Conservation (phyloP, 1,284 basidiomycete genomes). For the Naganishia sp. region DNA sequence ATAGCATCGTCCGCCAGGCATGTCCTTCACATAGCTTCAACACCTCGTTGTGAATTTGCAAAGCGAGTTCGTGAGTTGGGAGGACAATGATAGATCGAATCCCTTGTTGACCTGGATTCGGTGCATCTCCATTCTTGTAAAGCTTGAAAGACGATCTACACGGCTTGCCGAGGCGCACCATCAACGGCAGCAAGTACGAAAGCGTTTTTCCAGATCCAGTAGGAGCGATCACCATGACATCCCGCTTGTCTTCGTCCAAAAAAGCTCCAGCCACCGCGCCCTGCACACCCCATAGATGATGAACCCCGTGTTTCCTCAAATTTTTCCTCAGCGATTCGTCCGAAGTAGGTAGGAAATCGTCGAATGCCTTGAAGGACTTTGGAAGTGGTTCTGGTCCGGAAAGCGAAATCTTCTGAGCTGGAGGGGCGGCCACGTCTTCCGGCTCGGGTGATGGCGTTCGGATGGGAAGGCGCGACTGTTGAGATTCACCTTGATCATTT, state of each 20-base stretch:
- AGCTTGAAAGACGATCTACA: slow-evolving; percentile 46
- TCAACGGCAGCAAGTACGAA: slow-evolving; percentile 79
- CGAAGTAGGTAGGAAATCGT: slow-evolving; percentile 41
- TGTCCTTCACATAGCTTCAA: slow-evolving; percentile 72
- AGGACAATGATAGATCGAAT: slow-evolving; percentile 79
- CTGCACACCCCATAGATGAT: slow-evolving; percentile 47
- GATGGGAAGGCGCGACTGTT: slow-evolving; percentile 20
- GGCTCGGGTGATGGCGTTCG: slow-evolving; percentile 34
- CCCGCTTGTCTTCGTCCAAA: slow-evolving; percentile 32
- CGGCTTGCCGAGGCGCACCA: slow-evolving; percentile 68
- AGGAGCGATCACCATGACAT: slow-evolving; percentile 87
- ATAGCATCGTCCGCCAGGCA: slow-evolving; percentile 78
- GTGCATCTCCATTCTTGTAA: slow-evolving; percentile 53
- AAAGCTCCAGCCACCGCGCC: slow-evolving; percentile 46
- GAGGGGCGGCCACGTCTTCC: slow-evolving; percentile 41
- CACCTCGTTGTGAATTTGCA: slow-evolving; percentile 92
- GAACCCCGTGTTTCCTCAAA: slow-evolving; percentile 53
- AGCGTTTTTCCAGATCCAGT: slow-evolving; percentile 94
- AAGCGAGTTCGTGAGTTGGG: slow-evolving; percentile 93
- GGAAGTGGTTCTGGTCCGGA: slow-evolving; percentile 50
- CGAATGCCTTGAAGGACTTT: slow-evolving; percentile 46
- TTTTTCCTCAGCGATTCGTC: slow-evolving; percentile 41
- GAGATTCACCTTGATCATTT: slow-evolving; percentile 6
- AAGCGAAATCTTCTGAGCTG: slow-evolving; percentile 52
- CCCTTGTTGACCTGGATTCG: slow-evolving; percentile 53